Percentiles rank a stretch among this genome's conserved stretches.
phyloP scores from a whole-genome alignment of 2,329 filamentous ascomycete species.

The Aureobasidium namibiae region DNA sequence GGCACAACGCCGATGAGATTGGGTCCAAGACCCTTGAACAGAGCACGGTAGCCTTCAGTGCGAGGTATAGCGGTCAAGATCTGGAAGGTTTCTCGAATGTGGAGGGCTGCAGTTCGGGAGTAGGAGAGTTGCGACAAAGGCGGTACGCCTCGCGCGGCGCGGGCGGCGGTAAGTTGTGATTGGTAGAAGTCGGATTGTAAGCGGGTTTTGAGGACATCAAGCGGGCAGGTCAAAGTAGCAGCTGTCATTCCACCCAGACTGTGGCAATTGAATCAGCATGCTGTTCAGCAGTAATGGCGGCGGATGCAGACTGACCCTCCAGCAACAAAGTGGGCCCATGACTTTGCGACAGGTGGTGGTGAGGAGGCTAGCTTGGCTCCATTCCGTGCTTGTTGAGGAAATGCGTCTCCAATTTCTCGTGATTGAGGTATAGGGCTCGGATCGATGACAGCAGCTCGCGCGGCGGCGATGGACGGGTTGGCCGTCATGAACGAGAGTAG shows the following conservation, averaged over 20 bases:
- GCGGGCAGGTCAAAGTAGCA: slow-evolving; percentile 83
- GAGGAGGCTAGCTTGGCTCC: slow-evolving; percentile 30
- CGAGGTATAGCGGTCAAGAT: slow-evolving; percentile 75
- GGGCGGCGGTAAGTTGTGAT: slow-evolving; percentile 62
- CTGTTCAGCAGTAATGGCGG: neutral
- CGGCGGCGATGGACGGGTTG: slow-evolving; percentile 5
- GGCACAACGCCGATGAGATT: slow-evolving; percentile 86
- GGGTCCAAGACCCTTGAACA: slow-evolving; percentile 89
- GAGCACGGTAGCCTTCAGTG: slow-evolving; percentile 71
- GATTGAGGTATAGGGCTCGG: slow-evolving; percentile 38
- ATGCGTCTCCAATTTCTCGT: slow-evolving; percentile 51
- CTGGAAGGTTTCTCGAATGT: slow-evolving; percentile 77
- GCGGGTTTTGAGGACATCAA: slow-evolving; percentile 89
- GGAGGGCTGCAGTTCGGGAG: slow-evolving; percentile 57
- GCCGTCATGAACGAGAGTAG: slow-evolving; percentile 14
- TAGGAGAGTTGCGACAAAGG: slow-evolving; percentile 54
- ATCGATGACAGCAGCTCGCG: neutral
- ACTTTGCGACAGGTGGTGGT: slow-evolving; percentile 50
- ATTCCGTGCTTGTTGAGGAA: slow-evolving; percentile 39
- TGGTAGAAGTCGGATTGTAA: slow-evolving; percentile 95
- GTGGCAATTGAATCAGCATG: slow-evolving; percentile 13
- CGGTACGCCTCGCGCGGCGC: slow-evolving; percentile 49
- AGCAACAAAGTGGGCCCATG: slow-evolving; percentile 86
- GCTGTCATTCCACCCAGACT: slow-evolving; percentile 87
- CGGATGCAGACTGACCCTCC: slow-evolving; percentile 57